These are phyloP conservation scores for Hemisphaericaspora xylanilytica DNA, from an alignment of 1,139 yeast species.

Conservation along the genomic window DNA sequence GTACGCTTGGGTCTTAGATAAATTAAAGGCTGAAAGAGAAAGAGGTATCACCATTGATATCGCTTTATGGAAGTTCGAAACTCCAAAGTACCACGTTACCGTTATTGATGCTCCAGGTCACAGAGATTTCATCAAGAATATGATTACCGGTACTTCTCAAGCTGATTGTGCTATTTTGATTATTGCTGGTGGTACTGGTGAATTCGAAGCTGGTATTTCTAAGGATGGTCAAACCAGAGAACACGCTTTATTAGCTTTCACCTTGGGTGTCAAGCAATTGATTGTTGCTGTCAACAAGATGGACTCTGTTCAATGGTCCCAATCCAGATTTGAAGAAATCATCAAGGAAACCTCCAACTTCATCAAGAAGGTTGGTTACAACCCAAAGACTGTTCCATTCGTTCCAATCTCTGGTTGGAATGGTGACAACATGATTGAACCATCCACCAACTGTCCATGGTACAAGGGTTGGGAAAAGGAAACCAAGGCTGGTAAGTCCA, in stretches of 20 bases:
- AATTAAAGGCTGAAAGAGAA: conserved; percentile 94
- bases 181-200: conserved; percentile 92
- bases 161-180: conserved; percentile 91
- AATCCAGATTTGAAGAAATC: conserved; percentile 77
- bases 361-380: conserved; percentile 92
- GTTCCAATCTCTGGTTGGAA: conserved; percentile 93
- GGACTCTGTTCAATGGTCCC: conserved; percentile 88
- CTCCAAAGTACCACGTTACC: conserved; percentile 90
- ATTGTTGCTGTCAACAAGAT: conserved; percentile 91
- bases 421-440: conserved; percentile 92
- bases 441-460: conserved; percentile 83
- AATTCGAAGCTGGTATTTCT: conserved; percentile 93
- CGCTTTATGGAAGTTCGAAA: conserved; percentile 95
- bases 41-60: conserved; percentile 96
- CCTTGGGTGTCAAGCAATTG: conserved; percentile 87
- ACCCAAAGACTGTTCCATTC: conserved; percentile 89
- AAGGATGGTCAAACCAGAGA: conserved; percentile 94
- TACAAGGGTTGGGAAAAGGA: conserved; percentile 90
- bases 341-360: conserved; percentile 82
- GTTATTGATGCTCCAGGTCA: conserved; percentile 96
- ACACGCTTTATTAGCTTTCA: conserved; percentile 87
- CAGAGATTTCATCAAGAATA: conserved; percentile 96
- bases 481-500: conserved; percentile 73
- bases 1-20: conserved; percentile 97
- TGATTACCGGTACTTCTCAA: conserved; percentile 92